These are phyloP conservation scores for Clavulina sp. DNA, from an alignment of 768 basidiomycete species.

Conservation along the genomic window DNA sequence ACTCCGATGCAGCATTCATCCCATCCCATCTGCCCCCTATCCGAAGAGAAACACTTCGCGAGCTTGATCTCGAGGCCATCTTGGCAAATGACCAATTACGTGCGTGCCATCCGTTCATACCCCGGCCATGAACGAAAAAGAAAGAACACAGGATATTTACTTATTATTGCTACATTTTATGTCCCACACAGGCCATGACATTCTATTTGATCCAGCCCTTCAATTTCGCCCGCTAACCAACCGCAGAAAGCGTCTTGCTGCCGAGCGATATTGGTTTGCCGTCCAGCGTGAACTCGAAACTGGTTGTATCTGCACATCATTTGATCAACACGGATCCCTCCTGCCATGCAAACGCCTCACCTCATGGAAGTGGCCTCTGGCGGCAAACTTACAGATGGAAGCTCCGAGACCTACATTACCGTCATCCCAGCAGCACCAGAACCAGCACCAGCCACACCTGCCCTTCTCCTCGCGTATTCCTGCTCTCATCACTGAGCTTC, in stretches of 20 bases:
- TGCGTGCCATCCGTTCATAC: slow-evolving; percentile 27
- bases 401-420: background rate
- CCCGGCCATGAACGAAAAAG: no score
- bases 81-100: slow-evolving; percentile 82
- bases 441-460: background rate
- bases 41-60: slow-evolving; percentile 65
- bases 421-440: background rate
- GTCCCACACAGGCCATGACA: slow-evolving; percentile 49
- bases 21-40: slow-evolving; percentile 60
- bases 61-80: slow-evolving; percentile 72
- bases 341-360: slow-evolving; percentile 8
- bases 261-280: slow-evolving; percentile 75
- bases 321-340: slow-evolving; percentile 23
- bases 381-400: background rate
- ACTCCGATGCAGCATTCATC: slow-evolving; percentile 14
- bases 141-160: slow-evolving; percentile 3
- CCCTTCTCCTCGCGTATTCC: slow-evolving; percentile 62
- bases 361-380: slow-evolving; percentile 37
- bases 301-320: slow-evolving; percentile 73
- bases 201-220: slow-evolving; percentile 71
- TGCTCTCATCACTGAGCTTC: slow-evolving; percentile 52
- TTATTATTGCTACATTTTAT: background rate
- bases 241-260: slow-evolving; percentile 49
- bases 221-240: slow-evolving; percentile 68
- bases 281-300: slow-evolving; percentile 57